These are phyloP conservation scores for Agrostemma githago DNA, from an alignment of 148 eudicot species.

Conservation along the genomic window DNA sequence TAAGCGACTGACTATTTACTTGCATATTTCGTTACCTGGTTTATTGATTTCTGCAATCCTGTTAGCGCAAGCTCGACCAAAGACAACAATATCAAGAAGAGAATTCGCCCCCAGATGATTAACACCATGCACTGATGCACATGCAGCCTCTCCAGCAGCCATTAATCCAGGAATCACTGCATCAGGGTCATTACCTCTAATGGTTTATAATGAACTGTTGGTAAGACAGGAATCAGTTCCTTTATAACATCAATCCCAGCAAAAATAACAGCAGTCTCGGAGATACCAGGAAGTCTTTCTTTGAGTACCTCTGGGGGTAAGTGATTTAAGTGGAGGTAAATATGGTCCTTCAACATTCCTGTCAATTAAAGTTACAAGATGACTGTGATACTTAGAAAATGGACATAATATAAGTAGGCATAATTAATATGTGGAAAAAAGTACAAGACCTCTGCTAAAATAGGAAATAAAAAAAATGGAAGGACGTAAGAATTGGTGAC, in stretches of 20 bases:
- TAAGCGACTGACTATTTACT: neutral
- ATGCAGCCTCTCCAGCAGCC: constrained; percentile 99
- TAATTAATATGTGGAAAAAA: too few species aligned
- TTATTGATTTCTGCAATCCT: constrained; percentile 83
- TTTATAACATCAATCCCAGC: constrained; percentile 99
- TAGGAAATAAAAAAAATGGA: too few species aligned
- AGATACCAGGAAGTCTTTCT: constrained; percentile 99
- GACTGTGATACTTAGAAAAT: neutral
- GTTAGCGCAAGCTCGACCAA: constrained; percentile 97
- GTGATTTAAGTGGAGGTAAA: constrained; percentile 95
- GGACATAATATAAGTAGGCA: too few species aligned
- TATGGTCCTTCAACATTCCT: constrained; percentile 96
- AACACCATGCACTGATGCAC: constrained; percentile 99
- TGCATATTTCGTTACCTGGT: constrained; percentile 50
- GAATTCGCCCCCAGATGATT: constrained; percentile 98
- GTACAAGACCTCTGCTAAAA: too few species aligned
- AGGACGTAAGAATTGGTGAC: too few species aligned
- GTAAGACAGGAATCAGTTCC: constrained; percentile 97
- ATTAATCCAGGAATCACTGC: constrained; percentile 82
- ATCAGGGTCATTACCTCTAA: constrained; percentile 82
- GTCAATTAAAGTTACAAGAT: constrained; percentile 17
- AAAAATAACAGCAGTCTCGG: constrained; percentile 98
- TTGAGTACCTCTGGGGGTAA: constrained; percentile 95
- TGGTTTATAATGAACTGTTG: constrained; percentile 96
- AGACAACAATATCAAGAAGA: constrained; percentile 98